Percentiles rank a stretch among this genome's conserved stretches.
Conservation (phyloP, 2,329 filamentous ascomycete genomes). For the Teratosphaeria viscida region DNA sequence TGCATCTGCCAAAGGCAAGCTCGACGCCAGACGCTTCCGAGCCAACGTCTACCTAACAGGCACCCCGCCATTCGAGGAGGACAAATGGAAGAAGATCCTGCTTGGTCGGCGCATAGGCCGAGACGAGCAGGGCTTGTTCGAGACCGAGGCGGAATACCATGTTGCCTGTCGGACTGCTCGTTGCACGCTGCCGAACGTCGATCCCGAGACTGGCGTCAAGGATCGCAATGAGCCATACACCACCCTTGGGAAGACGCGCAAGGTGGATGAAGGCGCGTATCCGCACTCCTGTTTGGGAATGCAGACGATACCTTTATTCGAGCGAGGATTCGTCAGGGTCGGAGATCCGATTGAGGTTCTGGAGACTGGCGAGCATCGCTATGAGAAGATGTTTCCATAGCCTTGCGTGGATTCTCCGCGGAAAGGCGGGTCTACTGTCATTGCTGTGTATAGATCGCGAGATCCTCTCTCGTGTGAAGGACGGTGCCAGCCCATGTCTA, state of each 20-base stretch:
- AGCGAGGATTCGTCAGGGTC: slow-evolving; percentile 17
- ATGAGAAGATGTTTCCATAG: slow-evolving; percentile 21
- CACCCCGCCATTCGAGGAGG: slow-evolving; percentile 55
- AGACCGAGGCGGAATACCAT: slow-evolving; percentile 36
- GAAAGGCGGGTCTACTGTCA: neutral
- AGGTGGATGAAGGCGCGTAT: slow-evolving; percentile 22
- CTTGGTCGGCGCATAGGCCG: slow-evolving; percentile 31
- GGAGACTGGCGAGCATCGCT: slow-evolving; percentile 20
- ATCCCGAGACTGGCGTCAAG: slow-evolving; percentile 47
- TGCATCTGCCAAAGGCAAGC: slow-evolving; percentile 33
- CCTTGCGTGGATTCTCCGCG: neutral
- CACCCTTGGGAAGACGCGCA: slow-evolving; percentile 19
- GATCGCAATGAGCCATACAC: slow-evolving; percentile 23
- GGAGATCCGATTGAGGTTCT: slow-evolving; percentile 23
- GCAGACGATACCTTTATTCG: slow-evolving; percentile 23
- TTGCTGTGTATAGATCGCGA: neutral
- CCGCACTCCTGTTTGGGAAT: slow-evolving; percentile 24
- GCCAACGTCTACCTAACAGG: slow-evolving; percentile 63
- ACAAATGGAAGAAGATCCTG: slow-evolving; percentile 54
- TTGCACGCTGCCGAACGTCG: slow-evolving; percentile 62
- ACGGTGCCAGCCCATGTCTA: neutral
- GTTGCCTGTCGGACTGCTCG: slow-evolving; percentile 55
- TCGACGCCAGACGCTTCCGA: slow-evolving; percentile 56
- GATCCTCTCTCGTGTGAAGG: neutral
- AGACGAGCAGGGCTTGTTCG: slow-evolving; percentile 5